phyloP scores from a whole-genome alignment of 73 alveolate genomes.

The Stentor roeselii region DNA sequence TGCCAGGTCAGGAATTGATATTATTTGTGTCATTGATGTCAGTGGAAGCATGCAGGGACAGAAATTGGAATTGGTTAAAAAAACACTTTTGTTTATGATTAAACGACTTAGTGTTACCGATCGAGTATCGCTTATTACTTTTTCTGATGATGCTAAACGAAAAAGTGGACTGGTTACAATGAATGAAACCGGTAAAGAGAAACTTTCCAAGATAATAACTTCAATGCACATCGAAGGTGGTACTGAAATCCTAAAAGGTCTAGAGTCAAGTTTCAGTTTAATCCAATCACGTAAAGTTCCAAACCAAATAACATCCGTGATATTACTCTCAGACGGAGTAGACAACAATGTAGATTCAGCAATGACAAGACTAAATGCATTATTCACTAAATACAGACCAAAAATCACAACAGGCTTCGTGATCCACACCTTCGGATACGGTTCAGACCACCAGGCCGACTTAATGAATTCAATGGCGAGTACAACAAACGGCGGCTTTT shows the following conservation, averaged over 20 bases:
- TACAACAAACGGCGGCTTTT: constrained; percentile 42
- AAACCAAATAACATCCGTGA: constrained; percentile 49
- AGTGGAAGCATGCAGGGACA: constrained; percentile 67
- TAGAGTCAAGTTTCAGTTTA: constrained; percentile 51
- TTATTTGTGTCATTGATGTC: constrained; percentile 68
- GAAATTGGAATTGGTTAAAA: constrained; percentile 47
- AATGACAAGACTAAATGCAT: constrained; percentile 26
- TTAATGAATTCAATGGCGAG: constrained; percentile 35
- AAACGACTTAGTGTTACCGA: constrained; percentile 46
- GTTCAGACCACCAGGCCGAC: constrained; percentile 48
- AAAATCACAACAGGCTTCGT: background rate
- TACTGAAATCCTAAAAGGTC: constrained; percentile 59
- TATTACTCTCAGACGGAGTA: constrained; percentile 74
- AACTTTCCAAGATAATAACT: constrained; percentile 30
- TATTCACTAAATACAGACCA: constrained; percentile 20
- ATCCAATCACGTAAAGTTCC: constrained; percentile 37
- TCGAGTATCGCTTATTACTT: constrained; percentile 50
- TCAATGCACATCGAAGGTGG: constrained; percentile 61
- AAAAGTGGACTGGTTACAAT: constrained; percentile 43
- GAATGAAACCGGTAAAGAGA: constrained; percentile 41
- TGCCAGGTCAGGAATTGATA: constrained; percentile 48
- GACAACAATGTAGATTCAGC: constrained; percentile 38
- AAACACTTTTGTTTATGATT: constrained; percentile 42
- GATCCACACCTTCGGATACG: constrained; percentile 54
- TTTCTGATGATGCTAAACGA: constrained; percentile 42